Conservation (phyloP, 192 early-diverging fungal genomes). For the Coemansia sp. region DNA sequence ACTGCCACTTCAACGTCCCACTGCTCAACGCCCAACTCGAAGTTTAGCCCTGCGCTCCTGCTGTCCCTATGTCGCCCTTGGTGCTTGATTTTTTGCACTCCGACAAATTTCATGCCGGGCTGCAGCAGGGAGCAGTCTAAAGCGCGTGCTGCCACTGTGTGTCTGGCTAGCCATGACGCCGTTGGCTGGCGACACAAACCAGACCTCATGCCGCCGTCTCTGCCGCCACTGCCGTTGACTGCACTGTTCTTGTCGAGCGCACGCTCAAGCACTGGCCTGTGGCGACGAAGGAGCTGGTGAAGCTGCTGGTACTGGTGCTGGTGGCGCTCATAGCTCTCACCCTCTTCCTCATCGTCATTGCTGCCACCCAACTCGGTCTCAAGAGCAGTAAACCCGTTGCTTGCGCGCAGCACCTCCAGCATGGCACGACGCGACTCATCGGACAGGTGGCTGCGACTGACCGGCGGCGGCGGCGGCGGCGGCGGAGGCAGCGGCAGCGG, state of each 20-base stretch:
- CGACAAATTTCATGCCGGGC: constrained; percentile 32
- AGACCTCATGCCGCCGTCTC: background rate
- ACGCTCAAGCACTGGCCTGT: background rate
- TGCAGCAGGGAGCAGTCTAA: constrained; percentile 42
- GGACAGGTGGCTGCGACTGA: background rate
- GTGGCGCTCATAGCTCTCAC: constrained; percentile 5
- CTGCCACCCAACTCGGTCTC: constrained; percentile 4
- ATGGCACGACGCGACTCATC: constrained; percentile 33
- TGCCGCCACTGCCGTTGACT: background rate
- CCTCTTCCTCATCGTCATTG: constrained; percentile 3
- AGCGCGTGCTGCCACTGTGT: constrained; percentile 27
- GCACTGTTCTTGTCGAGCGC: background rate
- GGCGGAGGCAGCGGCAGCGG: background rate
- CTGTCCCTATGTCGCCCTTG: background rate
- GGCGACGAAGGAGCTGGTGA: background rate
- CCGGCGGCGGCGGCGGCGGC: background rate
- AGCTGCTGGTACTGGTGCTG: background rate
- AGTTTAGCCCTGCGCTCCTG: background rate
- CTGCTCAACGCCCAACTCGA: constrained; percentile 8
- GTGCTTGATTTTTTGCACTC: constrained; percentile 22
- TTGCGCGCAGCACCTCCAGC: constrained; percentile 29
- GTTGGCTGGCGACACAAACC: background rate
- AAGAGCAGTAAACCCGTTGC: background rate
- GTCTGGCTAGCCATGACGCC: constrained; percentile 19
- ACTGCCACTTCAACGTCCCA: constrained; percentile 44